A percentile compares a stretch with the other conserved stretches of the same genome.
These are phyloP conservation scores for Kwoniella newhampshirensis DNA, from an alignment of 768 basidiomycete genomes.

Conservation along the genomic window DNA sequence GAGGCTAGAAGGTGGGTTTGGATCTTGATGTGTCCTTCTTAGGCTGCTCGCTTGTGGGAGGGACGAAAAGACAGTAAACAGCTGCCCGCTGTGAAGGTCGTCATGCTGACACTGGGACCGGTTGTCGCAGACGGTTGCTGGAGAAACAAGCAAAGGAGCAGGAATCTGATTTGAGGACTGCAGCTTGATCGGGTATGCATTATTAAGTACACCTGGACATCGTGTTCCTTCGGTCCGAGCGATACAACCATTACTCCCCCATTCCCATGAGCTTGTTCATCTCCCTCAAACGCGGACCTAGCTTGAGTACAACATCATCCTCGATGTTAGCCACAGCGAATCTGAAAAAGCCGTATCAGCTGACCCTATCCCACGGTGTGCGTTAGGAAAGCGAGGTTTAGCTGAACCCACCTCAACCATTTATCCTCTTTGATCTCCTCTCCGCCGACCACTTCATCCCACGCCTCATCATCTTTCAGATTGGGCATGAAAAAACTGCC, in stretches of 20 bases:
- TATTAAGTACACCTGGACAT: conserved; percentile 10
- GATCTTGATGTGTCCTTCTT: background rate
- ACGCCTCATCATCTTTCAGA: conserved; percentile 25
- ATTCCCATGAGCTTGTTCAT: conserved; percentile 46
- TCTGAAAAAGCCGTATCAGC: conserved; percentile 52
- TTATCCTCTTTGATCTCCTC: conserved; percentile 57
- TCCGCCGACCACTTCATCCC: conserved; percentile 39
- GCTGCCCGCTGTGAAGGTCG: too few relatives aligned
- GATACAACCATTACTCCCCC: conserved; percentile 3
- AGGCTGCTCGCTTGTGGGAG: background rate
- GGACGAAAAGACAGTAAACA: background rate
- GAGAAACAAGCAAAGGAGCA: conserved; percentile 30
- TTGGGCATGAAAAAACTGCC: conserved; percentile 62
- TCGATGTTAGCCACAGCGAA: conserved; percentile 80
- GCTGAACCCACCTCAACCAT: conserved; percentile 60
- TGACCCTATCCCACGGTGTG: too few relatives aligned
- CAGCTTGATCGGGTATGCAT: conserved; percentile 1
- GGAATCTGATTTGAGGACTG: background rate
- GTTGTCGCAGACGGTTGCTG: conserved; percentile 29
- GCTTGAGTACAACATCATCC: conserved; percentile 56
- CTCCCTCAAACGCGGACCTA: conserved; percentile 41
- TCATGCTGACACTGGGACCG: background rate
- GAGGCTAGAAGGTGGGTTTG: conserved; percentile 49
- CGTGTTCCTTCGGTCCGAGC: too few relatives aligned
- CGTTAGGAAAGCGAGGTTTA: too few relatives aligned